Base-by-base conservation (phyloP, 2,329 filamentous ascomycete species). In the Teratosphaeria viscida region DNA sequence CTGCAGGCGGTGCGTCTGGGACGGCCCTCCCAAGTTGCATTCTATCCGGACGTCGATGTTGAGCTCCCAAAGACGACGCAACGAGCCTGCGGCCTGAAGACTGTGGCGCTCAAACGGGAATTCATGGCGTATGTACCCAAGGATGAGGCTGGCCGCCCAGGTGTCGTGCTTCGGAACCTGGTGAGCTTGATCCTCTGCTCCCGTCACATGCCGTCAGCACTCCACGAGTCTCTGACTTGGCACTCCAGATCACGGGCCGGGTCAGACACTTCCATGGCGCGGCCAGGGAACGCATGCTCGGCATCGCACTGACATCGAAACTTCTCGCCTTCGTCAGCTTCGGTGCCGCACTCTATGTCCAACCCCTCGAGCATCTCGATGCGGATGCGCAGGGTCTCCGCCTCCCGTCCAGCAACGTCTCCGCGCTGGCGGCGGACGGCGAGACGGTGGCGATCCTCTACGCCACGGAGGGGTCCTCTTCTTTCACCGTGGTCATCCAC, bases 151-250 rank as follows among this genome's bases (percentile, higher is more conserved):
- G 56, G 58, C n/a, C 49, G 60, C 29, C 57, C 60, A 16, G 52
- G 26, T 1, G 56, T 67, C 16, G 53, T 64, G 6, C 37, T 67
- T 11, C 63, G 53, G 11, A 54, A 67, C n/a, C 59, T 67, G 16
- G 11, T 60, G n/a, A 23, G 43, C 19, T 5, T 49, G 43, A 19
- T 23, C 1, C n/a, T 49, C n/a, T 49, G 8, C 5, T 8, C 19
- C n/a, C 6, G 4, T 10, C 16, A 23, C 1, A 49, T 49, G 37
- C 37, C 12, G 16, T 43, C 6, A 43, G 12, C 14, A 39, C 35
- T 12, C 11, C 5, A 16, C 16, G 16, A 49, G 16, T 8, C 6
- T 12, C 43, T 49, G n/a, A 49, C 16, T 19, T 19, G n/a, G 8
- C 19, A n/a, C 2, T 19, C 16, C 19, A 49, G 43, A n/a, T 49